Base-by-base conservation (phyloP, 208 protist species). In the Trypanosoma brucei region DNA sequence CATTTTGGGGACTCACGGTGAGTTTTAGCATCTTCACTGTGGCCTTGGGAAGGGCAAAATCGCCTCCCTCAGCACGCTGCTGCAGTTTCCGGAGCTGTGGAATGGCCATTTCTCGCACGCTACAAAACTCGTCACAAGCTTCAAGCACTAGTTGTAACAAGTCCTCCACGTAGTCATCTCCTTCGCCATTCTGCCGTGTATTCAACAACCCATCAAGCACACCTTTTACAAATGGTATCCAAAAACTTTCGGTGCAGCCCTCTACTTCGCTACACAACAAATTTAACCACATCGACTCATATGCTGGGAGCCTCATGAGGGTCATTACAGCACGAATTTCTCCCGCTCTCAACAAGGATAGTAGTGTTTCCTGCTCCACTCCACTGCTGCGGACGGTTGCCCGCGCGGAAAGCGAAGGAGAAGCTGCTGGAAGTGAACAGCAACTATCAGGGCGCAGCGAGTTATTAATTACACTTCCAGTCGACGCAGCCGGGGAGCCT, bases 61-160 rank as follows among this genome's bases (percentile, higher is more conserved):
- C 33, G 48, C 77, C 67, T 1, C 13, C 14, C 11, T 53, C 63
- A 51, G 67, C 62, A 30, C 34, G 40, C 8, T 1, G 52, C 1
- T 76, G 3, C 22, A 84, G 64, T 50, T 31, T 39, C 33, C 51
- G 52, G 55, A 93, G 65, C 51, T 86, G 72, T 42, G 71, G 37
- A 58, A 70, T 68, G 50, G 88, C 62, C 11, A 11, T 58, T 36
- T 51, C 40, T 11, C 70, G 59, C 9, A 91, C 64, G 3, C 37
- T 48, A 49, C 66, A 66, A 59, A 88, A 59, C 34, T 88, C 83
- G 40, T 83, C 78, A 51, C 86, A 93, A 2, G 80, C 76, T 45
- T 79, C 76, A 3, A 93, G 63, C 13, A 75, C 81, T n/a, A 78
- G 71, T 42, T 68, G 60, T 7, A 86, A 58, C 0, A 69, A 44